These are phyloP conservation scores for Trametes gibbosa DNA, from an alignment of 768 basidiomycete species.

Conservation along the genomic window DNA sequence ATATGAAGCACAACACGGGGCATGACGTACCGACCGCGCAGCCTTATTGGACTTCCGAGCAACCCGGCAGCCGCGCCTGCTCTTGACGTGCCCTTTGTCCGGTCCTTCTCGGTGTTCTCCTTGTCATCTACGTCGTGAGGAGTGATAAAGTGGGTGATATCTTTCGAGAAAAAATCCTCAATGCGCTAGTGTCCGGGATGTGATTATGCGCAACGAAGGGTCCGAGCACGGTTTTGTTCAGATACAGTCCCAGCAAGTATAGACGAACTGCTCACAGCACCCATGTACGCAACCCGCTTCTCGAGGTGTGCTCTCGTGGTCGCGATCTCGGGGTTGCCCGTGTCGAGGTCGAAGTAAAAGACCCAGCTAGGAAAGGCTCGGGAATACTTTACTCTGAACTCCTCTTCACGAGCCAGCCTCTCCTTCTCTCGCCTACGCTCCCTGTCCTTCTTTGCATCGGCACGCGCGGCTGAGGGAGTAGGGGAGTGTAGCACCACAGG, in stretches of 20 bases:
- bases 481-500: conserved; percentile 10
- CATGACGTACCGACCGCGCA: conserved; percentile 50
- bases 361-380: conserved; percentile 80
- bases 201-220: not conserved
- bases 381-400: conserved; percentile 82
- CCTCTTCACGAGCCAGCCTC: conserved; percentile 42
- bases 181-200: conserved; percentile 50
- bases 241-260: not conserved
- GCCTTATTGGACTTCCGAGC: conserved; percentile 66
- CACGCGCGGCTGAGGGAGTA: conserved; percentile 19
- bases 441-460: conserved; percentile 40
- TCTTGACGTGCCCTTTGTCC: conserved; percentile 18
- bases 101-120: conserved; percentile 67
- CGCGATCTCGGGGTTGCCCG: conserved; percentile 38
- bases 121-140: conserved; percentile 48
- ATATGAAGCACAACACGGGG: not conserved
- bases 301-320: conserved; percentile 43
- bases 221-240: not conserved
- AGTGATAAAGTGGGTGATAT: conserved; percentile 87
- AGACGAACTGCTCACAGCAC: conserved; percentile 61
- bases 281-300: conserved; percentile 60
- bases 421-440: conserved; percentile 51
- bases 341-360: conserved; percentile 81
- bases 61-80: conserved; percentile 30
- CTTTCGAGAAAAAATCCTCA: conserved; percentile 85